Base-by-base conservation (phyloP, 192 early-diverging fungal genomes). In the Gamsiella multidivaricata region DNA sequence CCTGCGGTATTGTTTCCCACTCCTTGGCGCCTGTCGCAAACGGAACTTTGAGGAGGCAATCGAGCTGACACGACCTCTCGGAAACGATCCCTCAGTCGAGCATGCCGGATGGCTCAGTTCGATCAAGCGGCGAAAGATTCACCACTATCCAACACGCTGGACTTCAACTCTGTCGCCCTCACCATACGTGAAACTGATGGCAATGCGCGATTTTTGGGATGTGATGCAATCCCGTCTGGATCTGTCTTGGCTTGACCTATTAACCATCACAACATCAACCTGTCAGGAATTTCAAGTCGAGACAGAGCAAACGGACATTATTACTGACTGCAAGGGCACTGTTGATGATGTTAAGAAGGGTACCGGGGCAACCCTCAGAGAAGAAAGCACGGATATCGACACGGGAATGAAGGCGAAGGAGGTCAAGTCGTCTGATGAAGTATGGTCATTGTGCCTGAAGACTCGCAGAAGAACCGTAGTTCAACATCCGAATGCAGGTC, bases 191-290 rank as follows among this genome's bases (percentile, higher is more conserved):
- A 66, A 73, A 20, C 31, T 73, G 43, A 36, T 58, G 53, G 52
- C 74, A 7, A 69, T 63, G 59, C 65, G 65, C 2, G 74, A 78
- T 33, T 78, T 78, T 64, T 78, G 74, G 74, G 65, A 78, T 23
- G 61, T 69, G 28, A 78, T 78, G 74, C 61, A 18, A 25, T 42
- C 59, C 5, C 60, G 74, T 6, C 2, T 78, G 31, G 74, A 78
- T 46, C 37, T 68, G 4, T 69, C 74, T 8, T 69, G 65, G 74
- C 45, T 63, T 3, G 49, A 78, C 32, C 64, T 66, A 12, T 65
- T 51, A 64, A 41, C 62, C 3, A 50, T 61, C 31, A 26, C 59
- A 18, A 31, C 57, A n/a, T 51, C 65, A 9, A 58, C 20, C 28
- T 56, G 37, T 5, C 29, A 39, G 20, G 34, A 36, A 23, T 54